Evolutionary conservation across 345 rosid genomes (phyloP).

Genomic region (Barbarea vulgaris): DNA sequence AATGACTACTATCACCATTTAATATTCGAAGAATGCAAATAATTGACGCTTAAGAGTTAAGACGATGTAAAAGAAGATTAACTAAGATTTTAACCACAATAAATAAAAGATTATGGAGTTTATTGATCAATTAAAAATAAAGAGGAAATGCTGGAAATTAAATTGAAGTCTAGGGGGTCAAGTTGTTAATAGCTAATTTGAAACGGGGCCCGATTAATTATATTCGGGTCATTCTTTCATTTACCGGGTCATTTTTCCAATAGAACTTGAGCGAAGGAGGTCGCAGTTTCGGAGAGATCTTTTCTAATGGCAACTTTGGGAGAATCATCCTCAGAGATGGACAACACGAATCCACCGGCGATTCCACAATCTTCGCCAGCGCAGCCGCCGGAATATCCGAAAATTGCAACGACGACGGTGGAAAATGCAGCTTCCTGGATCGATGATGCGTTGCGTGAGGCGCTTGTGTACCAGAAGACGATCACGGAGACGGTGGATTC

Average conservation of each 20-base stretch:
- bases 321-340: slow-evolving; percentile 53
- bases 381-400: slow-evolving; percentile 23
- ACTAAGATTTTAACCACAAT: neutral
- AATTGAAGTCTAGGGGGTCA: slow-evolving; percentile 3
- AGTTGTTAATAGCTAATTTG: neutral
- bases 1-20: neutral
- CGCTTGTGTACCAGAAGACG: slow-evolving; percentile 57
- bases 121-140: neutral
- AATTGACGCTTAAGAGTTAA: neutral
- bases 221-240: slow-evolving; percentile 30
- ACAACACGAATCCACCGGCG: slow-evolving; percentile 12
- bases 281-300: neutral
- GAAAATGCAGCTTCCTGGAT: slow-evolving; percentile 69
- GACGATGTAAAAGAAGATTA: neutral
- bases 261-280: slow-evolving; percentile 1
- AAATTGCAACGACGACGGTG: slow-evolving; percentile 46
- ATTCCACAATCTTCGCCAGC: slow-evolving; percentile 13
- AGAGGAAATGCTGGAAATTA: neutral
- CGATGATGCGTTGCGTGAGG: slow-evolving; percentile 66
- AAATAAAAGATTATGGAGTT: neutral
- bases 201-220: slow-evolving; percentile 28
- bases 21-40: neutral
- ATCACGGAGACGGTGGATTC: slow-evolving; percentile 51
- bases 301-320: slow-evolving; percentile 49
- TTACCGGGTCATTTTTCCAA: neutral